Evolutionary conservation across 2,329 filamentous ascomycete genomes (phyloP).

Genomic region (Ilyonectria robusta): DNA sequence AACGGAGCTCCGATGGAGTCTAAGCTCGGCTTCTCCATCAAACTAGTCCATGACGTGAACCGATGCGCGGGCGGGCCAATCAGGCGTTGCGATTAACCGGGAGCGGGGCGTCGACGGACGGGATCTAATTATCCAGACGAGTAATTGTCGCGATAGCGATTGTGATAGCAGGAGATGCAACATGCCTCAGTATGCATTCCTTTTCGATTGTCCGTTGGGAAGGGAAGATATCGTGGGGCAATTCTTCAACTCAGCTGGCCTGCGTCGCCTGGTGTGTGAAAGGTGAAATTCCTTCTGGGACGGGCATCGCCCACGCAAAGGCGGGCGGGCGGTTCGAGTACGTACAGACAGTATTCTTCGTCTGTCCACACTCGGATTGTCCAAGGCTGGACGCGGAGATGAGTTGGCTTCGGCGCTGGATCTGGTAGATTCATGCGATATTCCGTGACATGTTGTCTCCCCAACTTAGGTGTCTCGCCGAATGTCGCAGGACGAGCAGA

Average conservation of each 20-base stretch:
- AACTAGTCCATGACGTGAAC: constrained; percentile 30
- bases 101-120: neutral
- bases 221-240: too few species aligned
- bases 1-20: constrained; percentile 11
- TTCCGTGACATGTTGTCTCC: constrained; percentile 2
- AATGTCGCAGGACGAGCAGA: constrained; percentile 7
- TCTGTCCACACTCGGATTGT: neutral
- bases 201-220: neutral
- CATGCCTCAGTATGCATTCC: neutral
- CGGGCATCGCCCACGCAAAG: neutral
- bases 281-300: neutral
- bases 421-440: neutral
- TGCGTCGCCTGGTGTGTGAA: neutral
- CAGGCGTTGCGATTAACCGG: constrained; percentile 6
- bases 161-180: neutral
- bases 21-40: constrained; percentile 24
- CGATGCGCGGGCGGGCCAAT: constrained; percentile 17
- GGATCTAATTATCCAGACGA: neutral
- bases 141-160: constrained; percentile 1
- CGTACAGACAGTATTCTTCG: neutral
- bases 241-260: neutral
- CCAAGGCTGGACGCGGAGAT: neutral
- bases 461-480: neutral
- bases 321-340: neutral
- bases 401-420: neutral